phyloP scores from a whole-genome alignment of 179 eudicot species.

The Nepenthes alata region DNA sequence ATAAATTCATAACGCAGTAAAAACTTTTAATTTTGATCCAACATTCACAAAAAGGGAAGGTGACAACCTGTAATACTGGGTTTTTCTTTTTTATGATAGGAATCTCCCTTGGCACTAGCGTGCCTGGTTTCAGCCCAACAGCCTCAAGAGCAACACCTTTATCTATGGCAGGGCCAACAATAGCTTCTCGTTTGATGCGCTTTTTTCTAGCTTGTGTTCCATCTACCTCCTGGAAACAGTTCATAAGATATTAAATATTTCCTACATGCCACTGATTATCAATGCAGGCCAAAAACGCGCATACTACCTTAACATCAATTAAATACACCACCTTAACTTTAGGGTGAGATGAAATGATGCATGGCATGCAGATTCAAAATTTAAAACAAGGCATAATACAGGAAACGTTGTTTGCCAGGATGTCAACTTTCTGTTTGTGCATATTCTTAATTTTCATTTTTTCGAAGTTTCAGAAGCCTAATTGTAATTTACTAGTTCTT shows the following conservation, averaged over 20 bases:
- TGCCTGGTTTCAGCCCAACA: constrained; percentile 73
- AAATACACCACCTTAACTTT: too few species aligned
- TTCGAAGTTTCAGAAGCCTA: too few species aligned
- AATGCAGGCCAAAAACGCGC: too few species aligned
- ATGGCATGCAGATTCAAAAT: too few species aligned
- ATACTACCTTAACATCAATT: too few species aligned
- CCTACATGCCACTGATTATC: not conserved
- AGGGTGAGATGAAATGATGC: too few species aligned
- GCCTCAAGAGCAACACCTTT: constrained; percentile 84
- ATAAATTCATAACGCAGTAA: constrained; percentile 1
- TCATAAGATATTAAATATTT: not conserved
- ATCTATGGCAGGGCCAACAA: constrained; percentile 88
- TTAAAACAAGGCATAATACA: not conserved
- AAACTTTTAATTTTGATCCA: not conserved
- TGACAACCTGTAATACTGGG: constrained; percentile 57
- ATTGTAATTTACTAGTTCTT: too few species aligned
- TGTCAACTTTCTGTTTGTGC: too few species aligned
- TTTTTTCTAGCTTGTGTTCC: constrained; percentile 31
- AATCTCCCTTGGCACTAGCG: constrained; percentile 73
- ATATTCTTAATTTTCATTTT: too few species aligned
- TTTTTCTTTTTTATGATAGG: constrained; percentile 79
- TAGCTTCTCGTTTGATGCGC: constrained; percentile 55
- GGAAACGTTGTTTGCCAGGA: too few species aligned
- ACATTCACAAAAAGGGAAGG: not conserved
- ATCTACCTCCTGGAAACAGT: constrained; percentile 26